These are phyloP conservation scores for Skeletonema menzelii DNA, from an alignment of 108 stramenopile species.

Conservation along the genomic window DNA sequence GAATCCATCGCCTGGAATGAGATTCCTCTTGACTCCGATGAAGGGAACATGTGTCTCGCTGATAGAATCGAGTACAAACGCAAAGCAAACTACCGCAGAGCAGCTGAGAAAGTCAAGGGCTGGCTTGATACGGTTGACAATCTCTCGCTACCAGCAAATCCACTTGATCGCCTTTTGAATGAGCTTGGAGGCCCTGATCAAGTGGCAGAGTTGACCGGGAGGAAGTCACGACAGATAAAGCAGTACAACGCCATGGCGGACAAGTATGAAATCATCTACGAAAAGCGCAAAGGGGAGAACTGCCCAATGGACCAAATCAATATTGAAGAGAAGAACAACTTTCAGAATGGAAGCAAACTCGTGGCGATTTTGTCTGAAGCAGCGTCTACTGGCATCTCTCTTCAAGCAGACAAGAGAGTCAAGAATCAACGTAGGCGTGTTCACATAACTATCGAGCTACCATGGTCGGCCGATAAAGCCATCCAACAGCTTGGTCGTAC, in stretches of 20 bases:
- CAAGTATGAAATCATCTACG: constrained; percentile 27
- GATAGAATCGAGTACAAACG: constrained; percentile 17
- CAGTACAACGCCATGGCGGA: constrained; percentile 9
- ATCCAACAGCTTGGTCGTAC: constrained; percentile 78
- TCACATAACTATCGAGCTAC: constrained; percentile 77
- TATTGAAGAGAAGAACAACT: constrained; percentile 62
- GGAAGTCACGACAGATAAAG: constrained; percentile 38
- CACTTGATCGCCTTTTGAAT: constrained; percentile 49
- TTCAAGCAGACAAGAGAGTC: constrained; percentile 49
- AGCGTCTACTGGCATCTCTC: constrained; percentile 62
- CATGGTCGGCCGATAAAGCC: constrained; percentile 81
- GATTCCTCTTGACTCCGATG: constrained; percentile 15
- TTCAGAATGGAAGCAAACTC: constrained; percentile 60
- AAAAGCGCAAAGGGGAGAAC: constrained; percentile 33
- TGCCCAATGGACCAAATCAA: constrained; percentile 52
- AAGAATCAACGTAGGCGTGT: constrained; percentile 49
- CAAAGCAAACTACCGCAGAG: constrained; percentile 8
- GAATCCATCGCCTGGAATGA: constrained; percentile 34
- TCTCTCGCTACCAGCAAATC: constrained; percentile 31
- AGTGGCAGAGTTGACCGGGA: constrained; percentile 62
- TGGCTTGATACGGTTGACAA: constrained; percentile 4
- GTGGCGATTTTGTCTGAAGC: constrained; percentile 80
- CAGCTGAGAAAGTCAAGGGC: constrained; percentile 2
- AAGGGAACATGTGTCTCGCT: background rate
- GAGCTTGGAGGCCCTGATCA: constrained; percentile 41